These are phyloP conservation scores for Epithele typhae DNA, from an alignment of 768 basidiomycete genomes.

Conservation along the genomic window DNA sequence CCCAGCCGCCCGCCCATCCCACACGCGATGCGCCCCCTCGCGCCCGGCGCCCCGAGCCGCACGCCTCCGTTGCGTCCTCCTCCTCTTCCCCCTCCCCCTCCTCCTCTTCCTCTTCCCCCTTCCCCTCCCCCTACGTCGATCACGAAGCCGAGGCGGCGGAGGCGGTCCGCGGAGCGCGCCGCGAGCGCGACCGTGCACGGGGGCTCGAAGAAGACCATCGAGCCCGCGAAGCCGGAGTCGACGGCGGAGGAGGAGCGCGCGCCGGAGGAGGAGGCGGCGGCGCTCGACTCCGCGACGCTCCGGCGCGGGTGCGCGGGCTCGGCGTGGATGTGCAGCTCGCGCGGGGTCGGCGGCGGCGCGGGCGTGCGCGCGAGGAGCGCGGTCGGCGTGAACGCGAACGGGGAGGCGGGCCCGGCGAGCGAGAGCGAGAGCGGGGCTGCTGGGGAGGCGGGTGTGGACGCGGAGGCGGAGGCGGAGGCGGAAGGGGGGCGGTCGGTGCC, in stretches of 20 bases:
- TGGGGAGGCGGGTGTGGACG: neutral
- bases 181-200: conserved; percentile 7
- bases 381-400: too few relatives aligned
- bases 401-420: too few relatives aligned
- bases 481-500: too few relatives aligned
- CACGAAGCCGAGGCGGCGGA: conserved; percentile 4
- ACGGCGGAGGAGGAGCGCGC: too few relatives aligned
- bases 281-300: neutral
- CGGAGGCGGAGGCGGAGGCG: too few relatives aligned
- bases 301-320: neutral
- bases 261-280: too few relatives aligned
- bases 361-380: too few relatives aligned
- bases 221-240: neutral
- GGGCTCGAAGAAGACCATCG: conserved; percentile 12
- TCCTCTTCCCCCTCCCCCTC: neutral
- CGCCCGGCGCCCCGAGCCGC: conserved; percentile 3
- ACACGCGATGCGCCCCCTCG: conserved; percentile 2
- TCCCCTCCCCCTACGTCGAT: neutral
- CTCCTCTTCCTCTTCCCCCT: too few relatives aligned
- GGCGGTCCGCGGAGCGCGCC: neutral
- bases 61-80: too few relatives aligned
- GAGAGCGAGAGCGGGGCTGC: neutral
- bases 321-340: conserved; percentile 1
- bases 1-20: conserved; percentile 5
- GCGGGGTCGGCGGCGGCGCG: neutral